Percentiles rank a stretch among this genome's conserved stretches.
These are phyloP conservation scores for Golovinomyces cichoracearum DNA, from an alignment of 2,329 filamentous ascomycete genomes.

Conservation along the genomic window DNA sequence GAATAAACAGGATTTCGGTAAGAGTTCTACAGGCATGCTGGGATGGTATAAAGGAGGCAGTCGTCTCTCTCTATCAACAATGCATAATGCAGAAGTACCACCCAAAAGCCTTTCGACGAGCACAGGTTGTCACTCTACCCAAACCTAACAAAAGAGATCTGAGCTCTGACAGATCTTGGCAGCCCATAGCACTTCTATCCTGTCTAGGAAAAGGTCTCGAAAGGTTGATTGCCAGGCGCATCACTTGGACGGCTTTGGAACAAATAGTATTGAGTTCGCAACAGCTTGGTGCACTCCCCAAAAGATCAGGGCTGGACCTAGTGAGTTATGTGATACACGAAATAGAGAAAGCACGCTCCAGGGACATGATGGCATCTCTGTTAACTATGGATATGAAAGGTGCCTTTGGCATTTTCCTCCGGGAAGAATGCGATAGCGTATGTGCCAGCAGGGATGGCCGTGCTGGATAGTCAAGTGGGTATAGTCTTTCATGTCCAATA, in stretches of 20 bases:
- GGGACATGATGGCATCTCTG: background rate
- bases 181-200: background rate
- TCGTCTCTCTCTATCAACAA: background rate
- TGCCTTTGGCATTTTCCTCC: background rate
- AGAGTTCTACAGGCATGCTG: background rate
- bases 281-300: background rate
- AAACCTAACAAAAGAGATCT: background rate
- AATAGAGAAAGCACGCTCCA: background rate
- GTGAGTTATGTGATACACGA: background rate
- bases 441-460: background rate
- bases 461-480: background rate
- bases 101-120: background rate
- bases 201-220: background rate
- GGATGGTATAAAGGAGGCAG: background rate
- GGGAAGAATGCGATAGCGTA: background rate
- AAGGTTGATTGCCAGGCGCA: background rate
- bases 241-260: background rate
- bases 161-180: background rate
- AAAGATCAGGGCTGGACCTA: background rate
- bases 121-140: background rate
- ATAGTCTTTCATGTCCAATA: background rate
- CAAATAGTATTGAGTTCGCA: background rate
- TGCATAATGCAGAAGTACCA: background rate
- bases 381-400: background rate
- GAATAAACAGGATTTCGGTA: background rate